Conservation (phyloP, 2,329 filamentous ascomycete genomes). For the Epichloe scottii region DNA sequence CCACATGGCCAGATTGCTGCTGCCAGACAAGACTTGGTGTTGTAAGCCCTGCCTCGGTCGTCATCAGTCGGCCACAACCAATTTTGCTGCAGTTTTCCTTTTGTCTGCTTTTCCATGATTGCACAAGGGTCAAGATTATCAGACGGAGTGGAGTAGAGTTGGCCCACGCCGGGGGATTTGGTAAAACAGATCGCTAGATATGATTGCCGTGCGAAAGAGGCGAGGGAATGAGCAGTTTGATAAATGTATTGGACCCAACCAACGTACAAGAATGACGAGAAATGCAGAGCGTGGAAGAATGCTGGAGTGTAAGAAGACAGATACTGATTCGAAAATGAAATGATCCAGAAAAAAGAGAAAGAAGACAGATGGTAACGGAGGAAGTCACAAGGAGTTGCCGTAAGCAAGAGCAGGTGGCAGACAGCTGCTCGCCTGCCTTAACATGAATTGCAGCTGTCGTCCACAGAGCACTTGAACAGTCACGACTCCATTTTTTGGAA, state of each 20-base stretch:
- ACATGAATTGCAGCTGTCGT: background rate
- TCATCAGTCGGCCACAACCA: conserved; percentile 10
- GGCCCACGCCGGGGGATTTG: conserved; percentile 9
- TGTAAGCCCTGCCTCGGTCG: background rate
- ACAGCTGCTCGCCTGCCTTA: background rate
- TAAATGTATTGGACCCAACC: background rate
- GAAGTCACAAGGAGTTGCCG: background rate
- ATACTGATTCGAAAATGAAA: background rate
- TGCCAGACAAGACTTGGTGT: conserved; percentile 5
- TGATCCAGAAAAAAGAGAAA: background rate
- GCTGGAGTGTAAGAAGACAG: background rate
- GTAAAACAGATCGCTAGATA: background rate
- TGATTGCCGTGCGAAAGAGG: background rate
- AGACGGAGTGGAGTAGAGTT: conserved; percentile 4
- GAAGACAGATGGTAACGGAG: background rate
- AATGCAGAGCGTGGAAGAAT: background rate
- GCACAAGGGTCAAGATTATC: conserved; percentile 6
- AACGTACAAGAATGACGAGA: background rate
- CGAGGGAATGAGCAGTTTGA: background rate
- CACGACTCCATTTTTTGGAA: background rate
- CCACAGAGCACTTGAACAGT: background rate
- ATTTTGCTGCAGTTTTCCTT: conserved; percentile 3
- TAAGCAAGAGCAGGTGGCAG: background rate
- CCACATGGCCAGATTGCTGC: conserved; percentile 14
- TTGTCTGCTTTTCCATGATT: conserved; percentile 11